Base-by-base conservation (phyloP, 495 filamentous ascomycete genomes). In the Thermothielavioides terrestris region DNA sequence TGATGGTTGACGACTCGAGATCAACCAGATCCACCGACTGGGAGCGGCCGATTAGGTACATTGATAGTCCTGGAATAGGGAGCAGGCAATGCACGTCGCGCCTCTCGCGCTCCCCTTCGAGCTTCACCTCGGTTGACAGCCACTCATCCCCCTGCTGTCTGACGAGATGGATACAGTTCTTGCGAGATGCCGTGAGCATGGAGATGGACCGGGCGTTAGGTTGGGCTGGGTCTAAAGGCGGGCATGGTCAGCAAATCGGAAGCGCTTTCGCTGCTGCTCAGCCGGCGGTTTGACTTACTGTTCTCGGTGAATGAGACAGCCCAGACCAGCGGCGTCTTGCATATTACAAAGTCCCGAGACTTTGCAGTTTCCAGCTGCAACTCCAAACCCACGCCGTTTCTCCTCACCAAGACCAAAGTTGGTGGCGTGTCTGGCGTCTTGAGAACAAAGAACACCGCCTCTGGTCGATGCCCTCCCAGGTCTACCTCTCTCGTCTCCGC, bases 341-440 rank as follows among this genome's bases (percentile, higher is more conserved):
- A 74, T 27, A 78, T 65, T 20, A 50, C 47, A 42, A 68, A 67
- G 26, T 71, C 68, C 14, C 46, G 61, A 1, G 54, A 52, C 49
- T 61, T 50, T 4, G 49, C 57, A 23, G 41, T 52, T 8, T 68
- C 68, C 10, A 58, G 36, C 17, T 62, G 62, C 14, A 84, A 46
- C 54, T 82, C 78, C 0, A 70, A 69, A 45, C 83, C 68, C 22
- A 68, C 65, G 12, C 83, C 83, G 46, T 80, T 78, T 18, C 73
- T 70, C 48, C 76, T 74, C 21, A 84, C 68, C 11, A 85, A 46
- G 15, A 85, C 54, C 1, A 85, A 39, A 8, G 71, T 57, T 5
- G 71, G 63, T 21, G 68, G 61, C 14, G 58, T 28, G n/a, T 59
- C 54, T 17, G 50, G 53, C 23, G 49, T 46, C 27, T 68, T 64